Evolutionary conservation across 2,329 filamentous ascomycete species (phyloP).

Genomic region (Penicillium sp.): DNA sequence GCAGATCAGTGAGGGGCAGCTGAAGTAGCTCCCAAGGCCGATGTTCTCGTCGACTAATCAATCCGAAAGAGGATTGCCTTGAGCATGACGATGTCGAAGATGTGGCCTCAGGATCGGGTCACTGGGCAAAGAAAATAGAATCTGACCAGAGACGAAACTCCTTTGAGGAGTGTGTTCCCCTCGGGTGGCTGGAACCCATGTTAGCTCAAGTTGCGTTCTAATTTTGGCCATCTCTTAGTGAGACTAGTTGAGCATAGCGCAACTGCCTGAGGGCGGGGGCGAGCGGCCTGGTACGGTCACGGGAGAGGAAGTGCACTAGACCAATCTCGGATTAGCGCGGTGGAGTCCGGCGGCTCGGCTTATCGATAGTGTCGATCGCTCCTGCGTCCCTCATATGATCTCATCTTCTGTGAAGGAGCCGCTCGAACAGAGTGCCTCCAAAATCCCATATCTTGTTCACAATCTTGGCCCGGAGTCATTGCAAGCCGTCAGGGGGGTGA

Average conservation of each 20-base stretch:
- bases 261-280: constrained; percentile 24
- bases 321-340: background rate
- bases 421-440: too few species aligned
- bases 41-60: background rate
- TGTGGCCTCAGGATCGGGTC: too few species aligned
- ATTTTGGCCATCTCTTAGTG: constrained; percentile 24
- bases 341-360: background rate
- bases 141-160: constrained; percentile 2
- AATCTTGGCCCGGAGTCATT: too few species aligned
- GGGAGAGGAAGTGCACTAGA: background rate
- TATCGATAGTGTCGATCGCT: constrained; percentile 18
- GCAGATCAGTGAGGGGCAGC: constrained; percentile 1
- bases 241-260: constrained; percentile 21
- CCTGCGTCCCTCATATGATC: constrained; percentile 4
- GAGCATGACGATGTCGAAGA: too few species aligned
- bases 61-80: background rate
- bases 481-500: too few species aligned
- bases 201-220: constrained; percentile 28
- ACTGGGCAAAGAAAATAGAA: background rate
- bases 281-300: constrained; percentile 2
- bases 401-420: too few species aligned
- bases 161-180: constrained; percentile 14
- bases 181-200: constrained; percentile 22
- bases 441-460: too few species aligned
- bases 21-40: constrained; percentile 7